phyloP scores from a whole-genome alignment of 352 stramenopile genomes.

The Chrysophaeum taylorii region DNA sequence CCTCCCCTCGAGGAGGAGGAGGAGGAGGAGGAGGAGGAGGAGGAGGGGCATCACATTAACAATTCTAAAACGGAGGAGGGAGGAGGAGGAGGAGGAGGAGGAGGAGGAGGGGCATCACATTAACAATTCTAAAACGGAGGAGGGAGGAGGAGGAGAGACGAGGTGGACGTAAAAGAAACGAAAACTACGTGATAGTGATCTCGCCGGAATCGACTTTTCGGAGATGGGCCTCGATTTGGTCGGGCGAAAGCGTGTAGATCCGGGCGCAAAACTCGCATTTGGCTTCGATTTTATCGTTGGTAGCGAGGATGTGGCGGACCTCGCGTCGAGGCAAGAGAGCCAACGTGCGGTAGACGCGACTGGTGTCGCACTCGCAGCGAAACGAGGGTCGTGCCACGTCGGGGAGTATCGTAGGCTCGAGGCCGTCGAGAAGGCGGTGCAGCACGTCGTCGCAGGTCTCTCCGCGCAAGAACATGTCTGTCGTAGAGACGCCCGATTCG shows the following conservation, averaged over 20 bases:
- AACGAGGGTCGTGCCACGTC: background rate
- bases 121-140: too few relatives aligned
- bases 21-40: too few relatives aligned
- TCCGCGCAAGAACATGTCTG: background rate
- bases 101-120: too few relatives aligned
- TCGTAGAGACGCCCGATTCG: background rate
- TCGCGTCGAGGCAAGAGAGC: conserved; percentile 3
- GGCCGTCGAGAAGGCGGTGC: background rate
- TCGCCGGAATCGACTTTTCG: background rate
- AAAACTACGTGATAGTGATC: too few relatives aligned
- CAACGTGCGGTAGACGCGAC: background rate
- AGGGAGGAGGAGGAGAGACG: too few relatives aligned
- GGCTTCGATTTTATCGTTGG: conserved; percentile 2
- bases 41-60: too few relatives aligned
- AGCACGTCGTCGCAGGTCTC: background rate
- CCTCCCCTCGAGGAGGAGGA: too few relatives aligned
- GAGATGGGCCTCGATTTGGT: background rate
- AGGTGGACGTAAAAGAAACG: too few relatives aligned
- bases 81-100: too few relatives aligned
- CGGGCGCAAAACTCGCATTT: conserved; percentile 4
- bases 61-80: too few relatives aligned
- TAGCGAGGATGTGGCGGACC: background rate
- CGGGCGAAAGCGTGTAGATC: background rate
- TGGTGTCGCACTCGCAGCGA: conserved; percentile 1
- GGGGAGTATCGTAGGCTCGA: background rate